A percentile compares a stretch with the other conserved stretches of the same genome.
phyloP scores from a whole-genome alignment of 768 basidiomycete species.

The Pleurotus eryngii region DNA sequence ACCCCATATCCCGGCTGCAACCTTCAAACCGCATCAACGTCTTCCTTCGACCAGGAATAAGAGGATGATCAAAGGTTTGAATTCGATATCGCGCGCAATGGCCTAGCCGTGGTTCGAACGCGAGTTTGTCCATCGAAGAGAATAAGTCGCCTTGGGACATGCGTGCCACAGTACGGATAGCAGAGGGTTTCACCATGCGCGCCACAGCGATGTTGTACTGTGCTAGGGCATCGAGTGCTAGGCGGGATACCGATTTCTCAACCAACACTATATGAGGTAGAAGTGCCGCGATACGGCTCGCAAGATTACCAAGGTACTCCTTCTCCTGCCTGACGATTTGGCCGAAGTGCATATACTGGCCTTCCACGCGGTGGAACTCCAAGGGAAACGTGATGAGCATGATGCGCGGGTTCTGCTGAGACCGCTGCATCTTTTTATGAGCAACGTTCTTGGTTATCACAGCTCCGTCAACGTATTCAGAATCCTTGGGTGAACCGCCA shows the following conservation, averaged over 20 bases:
- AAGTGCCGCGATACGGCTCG: constrained; percentile 83
- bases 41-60: constrained; percentile 93
- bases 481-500: constrained; percentile 87
- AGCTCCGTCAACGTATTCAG: constrained; percentile 94
- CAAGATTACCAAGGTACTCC: constrained; percentile 86
- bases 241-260: constrained; percentile 85
- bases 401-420: constrained; percentile 81
- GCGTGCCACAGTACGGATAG: constrained; percentile 83
- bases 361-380: constrained; percentile 90
- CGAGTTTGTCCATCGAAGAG: constrained; percentile 92
- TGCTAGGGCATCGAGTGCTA: constrained; percentile 85
- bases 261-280: constrained; percentile 92
- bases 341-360: constrained; percentile 90
- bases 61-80: constrained; percentile 90
- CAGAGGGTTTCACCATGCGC: constrained; percentile 82
- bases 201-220: constrained; percentile 88
- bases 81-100: constrained; percentile 83
- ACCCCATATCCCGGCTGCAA: constrained; percentile 88
- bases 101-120: constrained; percentile 84
- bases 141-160: constrained; percentile 96
- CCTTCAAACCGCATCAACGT: constrained; percentile 99
- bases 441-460: constrained; percentile 98
- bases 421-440: constrained; percentile 90
- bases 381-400: constrained; percentile 96
- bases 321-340: constrained; percentile 91